A percentile compares a stretch with the other conserved stretches of the same genome.
Conservation (phyloP, 257 asterid species). For the Salvia miltiorrhiza region DNA sequence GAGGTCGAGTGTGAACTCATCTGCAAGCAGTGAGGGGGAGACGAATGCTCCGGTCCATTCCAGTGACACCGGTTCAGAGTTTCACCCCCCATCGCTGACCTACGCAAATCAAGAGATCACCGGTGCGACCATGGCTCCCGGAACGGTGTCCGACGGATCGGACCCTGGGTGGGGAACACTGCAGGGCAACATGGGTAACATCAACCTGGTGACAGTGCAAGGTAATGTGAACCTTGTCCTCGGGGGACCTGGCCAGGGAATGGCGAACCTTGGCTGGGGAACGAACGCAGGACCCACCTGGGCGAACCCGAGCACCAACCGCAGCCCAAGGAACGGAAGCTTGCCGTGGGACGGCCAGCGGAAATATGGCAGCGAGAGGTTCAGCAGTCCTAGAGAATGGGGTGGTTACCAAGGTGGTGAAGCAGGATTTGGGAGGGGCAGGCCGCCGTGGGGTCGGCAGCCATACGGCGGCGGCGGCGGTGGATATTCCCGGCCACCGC, state of each 20-base stretch:
- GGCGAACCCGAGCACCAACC: slow-evolving; percentile 49
- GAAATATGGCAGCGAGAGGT: slow-evolving; percentile 63
- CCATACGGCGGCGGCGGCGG: slow-evolving; percentile 33
- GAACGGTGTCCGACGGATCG: slow-evolving; percentile 37
- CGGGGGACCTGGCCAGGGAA: slow-evolving; percentile 66
- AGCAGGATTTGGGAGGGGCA: slow-evolving; percentile 53
- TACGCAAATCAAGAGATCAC: slow-evolving; percentile 33
- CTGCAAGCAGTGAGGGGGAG: slow-evolving; percentile 83
- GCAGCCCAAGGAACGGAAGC: slow-evolving; percentile 44
- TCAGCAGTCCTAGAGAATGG: slow-evolving; percentile 65
- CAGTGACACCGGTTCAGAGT: slow-evolving; percentile 42
- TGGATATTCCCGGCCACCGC: slow-evolving; percentile 63
- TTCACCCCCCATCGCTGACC: slow-evolving; percentile 41
- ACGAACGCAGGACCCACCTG: slow-evolving; percentile 44
- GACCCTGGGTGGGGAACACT: slow-evolving; percentile 55
- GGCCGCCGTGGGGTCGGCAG: slow-evolving; percentile 70
- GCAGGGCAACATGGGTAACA: slow-evolving; percentile 53
- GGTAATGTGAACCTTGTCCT: slow-evolving; percentile 68
- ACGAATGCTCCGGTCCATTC: slow-evolving; percentile 43
- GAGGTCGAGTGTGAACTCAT: slow-evolving; percentile 59
- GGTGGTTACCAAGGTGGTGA: slow-evolving; percentile 51
- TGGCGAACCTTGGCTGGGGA: slow-evolving; percentile 51
- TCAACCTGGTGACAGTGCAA: slow-evolving; percentile 60
- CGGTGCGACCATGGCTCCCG: slow-evolving; percentile 29
- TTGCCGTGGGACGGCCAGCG: slow-evolving; percentile 70